Percentiles rank a stretch among this genome's conserved stretches.
Conservation (phyloP, 2,329 filamentous ascomycete species). For the Ploettnerulaceae sp. region DNA sequence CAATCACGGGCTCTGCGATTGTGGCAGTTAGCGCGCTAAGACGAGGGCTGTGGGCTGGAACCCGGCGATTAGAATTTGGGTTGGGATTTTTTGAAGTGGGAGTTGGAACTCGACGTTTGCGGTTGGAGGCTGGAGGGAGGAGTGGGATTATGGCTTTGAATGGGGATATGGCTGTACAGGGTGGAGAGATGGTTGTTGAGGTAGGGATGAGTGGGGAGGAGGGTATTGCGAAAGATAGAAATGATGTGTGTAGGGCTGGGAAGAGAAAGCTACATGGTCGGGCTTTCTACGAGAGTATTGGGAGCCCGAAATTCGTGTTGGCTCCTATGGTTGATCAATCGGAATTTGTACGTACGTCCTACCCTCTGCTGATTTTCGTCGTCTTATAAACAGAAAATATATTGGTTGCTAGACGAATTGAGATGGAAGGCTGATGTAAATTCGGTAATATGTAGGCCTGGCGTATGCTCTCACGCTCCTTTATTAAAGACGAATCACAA, state of each 20-base stretch:
- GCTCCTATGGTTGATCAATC: slow-evolving; percentile 99
- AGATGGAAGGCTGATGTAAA: neutral
- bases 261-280: slow-evolving; percentile 68
- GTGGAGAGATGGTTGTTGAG: neutral
- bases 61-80: slow-evolving; percentile 20
- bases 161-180: neutral
- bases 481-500: slow-evolving; percentile 63
- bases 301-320: slow-evolving; percentile 82
- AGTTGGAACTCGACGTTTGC: slow-evolving; percentile 9
- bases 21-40: slow-evolving; percentile 26
- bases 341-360: slow-evolving; percentile 69
- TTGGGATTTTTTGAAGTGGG: neutral
- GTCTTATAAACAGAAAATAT: too few species aligned
- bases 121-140: slow-evolving; percentile 14
- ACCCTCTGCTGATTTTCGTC: too few species aligned
- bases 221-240: neutral
- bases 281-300: slow-evolving; percentile 92
- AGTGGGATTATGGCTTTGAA: slow-evolving; percentile 7
- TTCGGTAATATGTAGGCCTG: slow-evolving; percentile 66
- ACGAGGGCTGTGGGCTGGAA: slow-evolving; percentile 30
- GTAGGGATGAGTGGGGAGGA: neutral
- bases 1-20: slow-evolving; percentile 6
- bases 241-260: neutral
- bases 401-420: neutral
- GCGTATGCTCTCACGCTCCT: slow-evolving; percentile 93